Percentiles rank a stretch among this genome's conserved stretches.
Evolutionary conservation across 805 yeast genomes (phyloP).

Genomic region (Candida methanosorbosa): DNA sequence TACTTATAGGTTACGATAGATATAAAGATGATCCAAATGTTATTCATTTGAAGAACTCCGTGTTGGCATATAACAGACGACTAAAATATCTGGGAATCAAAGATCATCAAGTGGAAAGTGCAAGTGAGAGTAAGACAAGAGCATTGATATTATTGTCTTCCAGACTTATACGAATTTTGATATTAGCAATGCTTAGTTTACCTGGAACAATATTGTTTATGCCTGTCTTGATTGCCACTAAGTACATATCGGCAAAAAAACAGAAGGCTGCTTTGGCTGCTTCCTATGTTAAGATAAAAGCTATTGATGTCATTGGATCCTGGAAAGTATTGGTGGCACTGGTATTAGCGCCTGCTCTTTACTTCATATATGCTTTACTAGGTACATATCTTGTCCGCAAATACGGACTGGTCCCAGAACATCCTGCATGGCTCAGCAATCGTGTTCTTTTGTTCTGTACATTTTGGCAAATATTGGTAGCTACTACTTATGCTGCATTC

Average conservation of each 20-base stretch:
- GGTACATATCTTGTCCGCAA: constrained; percentile 26
- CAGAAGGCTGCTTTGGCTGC: constrained; percentile 71
- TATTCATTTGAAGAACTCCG: constrained; percentile 50
- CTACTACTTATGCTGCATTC: constrained; percentile 81
- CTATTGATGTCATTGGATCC: constrained; percentile 89
- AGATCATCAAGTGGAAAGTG: constrained; percentile 63
- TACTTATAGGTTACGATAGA: constrained; percentile 73
- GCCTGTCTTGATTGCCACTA: constrained; percentile 78
- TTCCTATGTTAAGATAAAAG: constrained; percentile 85
- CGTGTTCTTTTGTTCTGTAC: constrained; percentile 30
- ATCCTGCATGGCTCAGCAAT: constrained; percentile 3
- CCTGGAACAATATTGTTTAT: constrained; percentile 86
- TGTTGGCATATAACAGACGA: constrained; percentile 57
- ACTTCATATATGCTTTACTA: constrained; percentile 65
- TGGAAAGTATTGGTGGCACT: constrained; percentile 90
- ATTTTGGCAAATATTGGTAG: constrained; percentile 55
- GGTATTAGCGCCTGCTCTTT: constrained; percentile 80
- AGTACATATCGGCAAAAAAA: constrained; percentile 60
- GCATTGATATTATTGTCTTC: constrained; percentile 44
- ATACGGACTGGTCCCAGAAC: constrained; percentile 9
- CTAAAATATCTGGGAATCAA: constrained; percentile 54
- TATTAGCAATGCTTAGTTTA: constrained; percentile 54
- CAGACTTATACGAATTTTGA: constrained; percentile 46
- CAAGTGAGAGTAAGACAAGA: constrained; percentile 40
- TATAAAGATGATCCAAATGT: constrained; percentile 67